phyloP scores from a whole-genome alignment of 495 filamentous ascomycete genomes.

The Talaromyces thailandensis region DNA sequence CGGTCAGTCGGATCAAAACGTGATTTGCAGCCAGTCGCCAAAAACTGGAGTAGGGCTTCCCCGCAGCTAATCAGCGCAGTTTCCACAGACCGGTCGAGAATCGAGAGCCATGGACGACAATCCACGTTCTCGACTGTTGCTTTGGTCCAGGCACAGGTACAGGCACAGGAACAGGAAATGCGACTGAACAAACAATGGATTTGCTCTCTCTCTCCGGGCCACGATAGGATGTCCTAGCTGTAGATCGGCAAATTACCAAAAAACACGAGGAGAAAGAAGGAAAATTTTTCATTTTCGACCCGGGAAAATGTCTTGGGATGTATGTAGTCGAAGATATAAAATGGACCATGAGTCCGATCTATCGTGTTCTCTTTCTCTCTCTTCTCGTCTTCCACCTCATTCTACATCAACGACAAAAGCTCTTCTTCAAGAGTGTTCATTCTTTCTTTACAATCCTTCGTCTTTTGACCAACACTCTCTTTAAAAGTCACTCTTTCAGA shows the following conservation, averaged over 20 bases:
- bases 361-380: neutral
- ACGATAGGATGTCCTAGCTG: neutral
- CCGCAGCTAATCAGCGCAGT: slow-evolving; percentile 5
- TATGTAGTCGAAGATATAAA: neutral
- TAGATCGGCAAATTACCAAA: neutral
- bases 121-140: neutral
- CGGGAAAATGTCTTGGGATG: neutral
- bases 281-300: neutral
- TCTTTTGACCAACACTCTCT: neutral
- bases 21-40: neutral
- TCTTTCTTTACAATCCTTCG: neutral
- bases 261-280: neutral
- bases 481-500: neutral
- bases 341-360: neutral
- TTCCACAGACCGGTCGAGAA: slow-evolving; percentile 3
- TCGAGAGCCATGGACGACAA: neutral
- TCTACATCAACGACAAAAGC: neutral
- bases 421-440: slow-evolving; percentile 5
- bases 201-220: neutral
- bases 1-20: neutral
- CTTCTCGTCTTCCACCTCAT: neutral
- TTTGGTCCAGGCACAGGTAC: neutral
- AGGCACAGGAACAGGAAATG: slow-evolving; percentile 2
- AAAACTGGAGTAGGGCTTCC: neutral
- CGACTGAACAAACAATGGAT: neutral